Conservation (phyloP, 177 flowering plant genomes). For the Vitis hybrid region DNA sequence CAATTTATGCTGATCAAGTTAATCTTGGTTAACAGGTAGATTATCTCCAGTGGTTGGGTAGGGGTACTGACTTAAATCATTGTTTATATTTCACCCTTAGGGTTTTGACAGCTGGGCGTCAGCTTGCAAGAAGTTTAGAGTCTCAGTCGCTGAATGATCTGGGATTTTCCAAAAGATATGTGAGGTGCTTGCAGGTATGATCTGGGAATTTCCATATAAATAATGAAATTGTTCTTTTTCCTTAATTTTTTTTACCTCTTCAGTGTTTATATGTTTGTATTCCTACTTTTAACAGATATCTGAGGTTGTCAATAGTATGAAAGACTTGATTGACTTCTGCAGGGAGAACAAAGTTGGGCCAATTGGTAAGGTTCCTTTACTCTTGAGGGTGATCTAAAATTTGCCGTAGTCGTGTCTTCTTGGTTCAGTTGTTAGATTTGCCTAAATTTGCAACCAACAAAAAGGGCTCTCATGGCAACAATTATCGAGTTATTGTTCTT, state of each 20-base stretch:
- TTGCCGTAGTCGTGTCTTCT: no score
- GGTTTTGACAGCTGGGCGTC: constrained; percentile 89
- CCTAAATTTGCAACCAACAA: no score
- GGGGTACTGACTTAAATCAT: background rate
- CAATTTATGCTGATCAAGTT: no score
- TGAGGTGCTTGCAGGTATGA: constrained; percentile 89
- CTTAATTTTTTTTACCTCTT: background rate
- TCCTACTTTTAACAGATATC: constrained; percentile 58
- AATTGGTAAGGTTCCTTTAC: constrained; percentile 50
- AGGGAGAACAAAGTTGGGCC: constrained; percentile 73
- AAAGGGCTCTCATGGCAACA: no score
- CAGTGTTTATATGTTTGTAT: background rate
- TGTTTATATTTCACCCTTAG: constrained; percentile 27
- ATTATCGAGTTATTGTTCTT: no score
- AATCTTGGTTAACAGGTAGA: background rate
- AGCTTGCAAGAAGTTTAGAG: constrained; percentile 82
- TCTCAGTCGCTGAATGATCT: constrained; percentile 86
- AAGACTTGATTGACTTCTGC: constrained; percentile 83
- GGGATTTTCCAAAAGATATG: constrained; percentile 95
- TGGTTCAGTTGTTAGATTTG: no score
- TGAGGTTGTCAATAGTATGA: constrained; percentile 95
- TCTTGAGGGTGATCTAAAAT: constrained; percentile 1
- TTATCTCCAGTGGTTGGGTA: no score
- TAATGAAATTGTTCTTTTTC: background rate
- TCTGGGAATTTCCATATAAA: background rate